Base-by-base conservation (phyloP, 352 stramenopile genomes). In the Phytophthora uliginosa region DNA sequence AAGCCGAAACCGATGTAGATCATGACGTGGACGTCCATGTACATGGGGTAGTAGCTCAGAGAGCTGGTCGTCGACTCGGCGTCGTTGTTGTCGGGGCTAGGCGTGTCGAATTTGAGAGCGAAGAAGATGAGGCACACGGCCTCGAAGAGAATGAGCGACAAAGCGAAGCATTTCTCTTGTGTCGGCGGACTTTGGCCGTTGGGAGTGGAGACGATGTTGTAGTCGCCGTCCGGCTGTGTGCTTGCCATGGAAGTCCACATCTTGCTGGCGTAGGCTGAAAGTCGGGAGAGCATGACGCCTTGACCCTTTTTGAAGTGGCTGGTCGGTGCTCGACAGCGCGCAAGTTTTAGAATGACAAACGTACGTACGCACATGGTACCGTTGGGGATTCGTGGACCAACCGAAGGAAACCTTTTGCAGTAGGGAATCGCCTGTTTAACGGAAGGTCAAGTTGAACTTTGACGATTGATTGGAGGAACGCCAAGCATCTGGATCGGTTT, bases 1-100 rank as follows among this genome's bases (percentile, higher is more conserved):
- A 95, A 96, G 63, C 88, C 90, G 63, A 97, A 97, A 66, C 90
- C 90, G 36, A 97, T 75, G 63, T 93, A 93, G 66, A 97, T 91
- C 90, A 97, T 97, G 33, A 92, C 83, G 66, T 93, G 82, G 54
- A 94, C 81, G 60, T 94, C 84, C 83, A 92, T 91, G 77, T 83
- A 94, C 82, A 92, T 89, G 60, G 79, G 22, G 71, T 90, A 89
- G 57, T 68, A 70, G 24, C 45, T 58, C 67, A 64, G 51, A 36
- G 34, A 31, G 31, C 36, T 59, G 3, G 28, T 45, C 38, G 36
- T 57, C 3, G 65, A 57, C 18, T 47, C 45, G 15, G 34, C 31
- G 7, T 52, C 52, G 26, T 18, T 54, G 31, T 62, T 63, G 6
- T 66, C 17, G 8, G 65, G 58, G 31, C 81, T 76, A 50, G 63